Evolutionary conservation across 2,329 filamentous ascomycete genomes (phyloP).

Genomic region (Paradendryphiella salina): DNA sequence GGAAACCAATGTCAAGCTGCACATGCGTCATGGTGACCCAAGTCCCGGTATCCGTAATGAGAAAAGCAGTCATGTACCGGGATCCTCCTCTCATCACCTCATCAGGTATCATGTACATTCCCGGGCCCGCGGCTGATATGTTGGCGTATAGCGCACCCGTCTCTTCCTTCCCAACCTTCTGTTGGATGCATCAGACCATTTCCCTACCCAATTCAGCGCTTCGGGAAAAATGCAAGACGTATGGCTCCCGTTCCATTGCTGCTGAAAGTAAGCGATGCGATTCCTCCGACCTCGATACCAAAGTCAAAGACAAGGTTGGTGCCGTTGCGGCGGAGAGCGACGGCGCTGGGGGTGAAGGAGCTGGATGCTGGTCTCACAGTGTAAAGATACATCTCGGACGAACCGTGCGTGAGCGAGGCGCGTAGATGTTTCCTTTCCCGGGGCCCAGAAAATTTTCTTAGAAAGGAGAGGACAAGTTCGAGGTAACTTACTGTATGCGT

Average conservation of each 20-base stretch:
- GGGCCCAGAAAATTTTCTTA: constrained; percentile 44
- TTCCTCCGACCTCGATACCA: constrained; percentile 61
- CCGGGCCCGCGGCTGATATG: constrained; percentile 41
- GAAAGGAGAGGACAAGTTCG: not conserved
- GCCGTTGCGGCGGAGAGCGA: constrained; percentile 51
- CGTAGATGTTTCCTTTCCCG: constrained; percentile 63
- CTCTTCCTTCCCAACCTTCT: constrained; percentile 45
- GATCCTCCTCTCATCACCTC: constrained; percentile 56
- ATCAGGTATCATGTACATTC: constrained; percentile 52
- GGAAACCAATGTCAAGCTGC: constrained; percentile 52
- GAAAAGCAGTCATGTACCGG: constrained; percentile 56
- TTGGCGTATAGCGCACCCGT: constrained; percentile 55
- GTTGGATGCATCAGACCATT: constrained; percentile 51
- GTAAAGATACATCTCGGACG: constrained; percentile 52
- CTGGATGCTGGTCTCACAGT: constrained; percentile 28
- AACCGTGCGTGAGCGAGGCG: constrained; percentile 57
- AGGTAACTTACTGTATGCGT: not conserved
- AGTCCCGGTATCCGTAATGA: constrained; percentile 42
- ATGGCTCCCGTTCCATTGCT: constrained; percentile 45
- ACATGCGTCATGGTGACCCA: constrained; percentile 48
- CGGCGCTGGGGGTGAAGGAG: constrained; percentile 35
- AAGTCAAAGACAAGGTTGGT: constrained; percentile 63
- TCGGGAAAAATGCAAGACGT: constrained; percentile 50
- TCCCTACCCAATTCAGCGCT: constrained; percentile 50
- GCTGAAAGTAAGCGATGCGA: constrained; percentile 57